Conservation (phyloP, 2,329 filamentous ascomycete species). For the Pseudogymnoascus sp. region DNA sequence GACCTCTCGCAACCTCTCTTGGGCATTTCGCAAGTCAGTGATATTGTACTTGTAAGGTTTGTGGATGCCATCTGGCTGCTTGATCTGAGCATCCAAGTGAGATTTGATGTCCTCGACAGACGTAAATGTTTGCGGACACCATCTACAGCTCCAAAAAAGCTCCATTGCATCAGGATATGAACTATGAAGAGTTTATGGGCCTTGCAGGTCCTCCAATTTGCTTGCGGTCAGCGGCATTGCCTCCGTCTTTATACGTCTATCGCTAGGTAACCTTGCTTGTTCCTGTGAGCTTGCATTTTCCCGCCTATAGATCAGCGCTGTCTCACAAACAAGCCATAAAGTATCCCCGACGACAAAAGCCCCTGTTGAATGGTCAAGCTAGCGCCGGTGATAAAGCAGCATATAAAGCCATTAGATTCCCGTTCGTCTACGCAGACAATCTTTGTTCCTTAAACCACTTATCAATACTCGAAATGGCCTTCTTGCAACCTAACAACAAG, state of each 20-base stretch:
- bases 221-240: neutral
- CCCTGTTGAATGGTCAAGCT: too few relatives aligned
- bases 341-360: too few relatives aligned
- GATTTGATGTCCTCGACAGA: neutral
- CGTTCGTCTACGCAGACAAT: neutral
- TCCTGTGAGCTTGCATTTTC: too few relatives aligned
- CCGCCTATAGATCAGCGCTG: too few relatives aligned
- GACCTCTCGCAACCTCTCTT: neutral
- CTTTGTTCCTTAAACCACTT: neutral
- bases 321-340: too few relatives aligned
- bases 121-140: neutral
- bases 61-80: neutral
- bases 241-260: neutral
- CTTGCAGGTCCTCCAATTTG: neutral
- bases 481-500: neutral
- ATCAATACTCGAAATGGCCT: neutral
- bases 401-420: neutral
- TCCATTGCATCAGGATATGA: too few relatives aligned
- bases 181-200: neutral
- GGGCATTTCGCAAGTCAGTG: neutral
- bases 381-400: neutral
- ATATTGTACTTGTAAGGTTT: neutral
- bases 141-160: neutral
- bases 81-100: neutral
- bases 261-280: too few relatives aligned